Base-by-base conservation (phyloP, 2,329 filamentous ascomycete species). In the Pseudogymnoascus sp. region DNA sequence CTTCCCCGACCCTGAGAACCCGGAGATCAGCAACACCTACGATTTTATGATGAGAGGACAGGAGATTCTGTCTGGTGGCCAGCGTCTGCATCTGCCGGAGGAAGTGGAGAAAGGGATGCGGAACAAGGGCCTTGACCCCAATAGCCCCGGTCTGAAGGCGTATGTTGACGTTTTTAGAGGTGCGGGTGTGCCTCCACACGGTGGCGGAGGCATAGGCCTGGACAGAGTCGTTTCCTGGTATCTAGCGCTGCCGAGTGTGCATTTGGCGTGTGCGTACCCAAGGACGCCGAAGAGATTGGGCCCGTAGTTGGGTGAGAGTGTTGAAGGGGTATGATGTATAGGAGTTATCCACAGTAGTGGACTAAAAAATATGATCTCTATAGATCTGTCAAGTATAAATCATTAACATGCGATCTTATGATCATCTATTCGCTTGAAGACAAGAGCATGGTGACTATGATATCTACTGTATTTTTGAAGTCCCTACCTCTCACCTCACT, bases 1-100 rank as follows among this genome's bases (percentile, higher is more conserved):
- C 65, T 91, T 93, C 79, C 86, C 90, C 61, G 89, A 90, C 71
- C 84, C 85, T 2, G 79, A 83, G 45, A 84, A 89, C 69, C 80
- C 84, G 62, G 80, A 81, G 37, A 83, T 91, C 66, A 90, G 83
- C 9, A 87, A 87, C 67, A 83, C 84, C 11, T 87, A 82, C 69
- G 92, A 96, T 76, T 91, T 96, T 71, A 96, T 97, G 80, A 87
- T 96, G 73, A 87, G 93, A 63, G 91, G 91, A 3, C 93, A 97
- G 75, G 93, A 97, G 76, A 93, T 97, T 64, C 83, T 97, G 16
- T 93, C 89, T 14, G 93, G 93, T 70, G 93, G 92, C 6, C 93
- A 97, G 77, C 90, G 93, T 83, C 90, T 97, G 69, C 89, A 97
- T 76, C 83, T 91, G 66, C 85, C 93, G 0, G 79, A 80, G 43